phyloP scores from a whole-genome alignment of 78 protist species.

The Protostelium mycophagum region DNA sequence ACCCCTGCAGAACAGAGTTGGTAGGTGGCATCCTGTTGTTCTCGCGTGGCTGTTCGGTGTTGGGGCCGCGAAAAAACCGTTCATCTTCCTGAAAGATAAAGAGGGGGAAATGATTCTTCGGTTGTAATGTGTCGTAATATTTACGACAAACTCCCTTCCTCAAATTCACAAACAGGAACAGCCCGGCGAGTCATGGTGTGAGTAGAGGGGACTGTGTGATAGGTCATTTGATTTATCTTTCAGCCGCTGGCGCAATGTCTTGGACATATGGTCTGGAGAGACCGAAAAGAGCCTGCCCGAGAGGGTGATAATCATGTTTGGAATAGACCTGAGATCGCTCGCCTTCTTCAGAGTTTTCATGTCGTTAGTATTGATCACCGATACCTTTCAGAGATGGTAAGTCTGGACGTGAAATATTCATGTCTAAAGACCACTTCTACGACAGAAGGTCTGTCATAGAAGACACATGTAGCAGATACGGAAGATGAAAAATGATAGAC shows the following conservation, averaged over 20 bases:
- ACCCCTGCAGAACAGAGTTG: conserved; percentile 83
- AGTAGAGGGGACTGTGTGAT: neutral
- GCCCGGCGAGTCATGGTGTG: neutral
- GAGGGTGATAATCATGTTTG: neutral
- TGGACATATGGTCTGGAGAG: neutral
- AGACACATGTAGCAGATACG: too few relatives aligned
- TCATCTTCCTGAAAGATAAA: too few relatives aligned
- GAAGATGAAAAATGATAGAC: too few relatives aligned
- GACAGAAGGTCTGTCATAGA: too few relatives aligned
- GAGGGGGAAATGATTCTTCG: neutral
- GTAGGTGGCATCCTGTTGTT: too few relatives aligned
- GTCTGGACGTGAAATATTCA: neutral
- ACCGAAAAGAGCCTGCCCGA: neutral
- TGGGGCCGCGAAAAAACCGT: too few relatives aligned
- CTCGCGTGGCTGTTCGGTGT: too few relatives aligned
- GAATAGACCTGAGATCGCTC: neutral
- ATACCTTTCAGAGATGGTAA: neutral
- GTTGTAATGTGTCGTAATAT: neutral
- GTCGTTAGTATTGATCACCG: neutral
- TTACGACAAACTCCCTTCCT: neutral
- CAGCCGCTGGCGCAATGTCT: neutral
- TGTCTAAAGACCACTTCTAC: too few relatives aligned
- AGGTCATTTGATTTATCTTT: neutral
- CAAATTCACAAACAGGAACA: neutral
- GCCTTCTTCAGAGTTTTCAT: neutral